These are phyloP conservation scores for Terfezia boudieri DNA, from an alignment of 495 filamentous ascomycete species.

Conservation along the genomic window DNA sequence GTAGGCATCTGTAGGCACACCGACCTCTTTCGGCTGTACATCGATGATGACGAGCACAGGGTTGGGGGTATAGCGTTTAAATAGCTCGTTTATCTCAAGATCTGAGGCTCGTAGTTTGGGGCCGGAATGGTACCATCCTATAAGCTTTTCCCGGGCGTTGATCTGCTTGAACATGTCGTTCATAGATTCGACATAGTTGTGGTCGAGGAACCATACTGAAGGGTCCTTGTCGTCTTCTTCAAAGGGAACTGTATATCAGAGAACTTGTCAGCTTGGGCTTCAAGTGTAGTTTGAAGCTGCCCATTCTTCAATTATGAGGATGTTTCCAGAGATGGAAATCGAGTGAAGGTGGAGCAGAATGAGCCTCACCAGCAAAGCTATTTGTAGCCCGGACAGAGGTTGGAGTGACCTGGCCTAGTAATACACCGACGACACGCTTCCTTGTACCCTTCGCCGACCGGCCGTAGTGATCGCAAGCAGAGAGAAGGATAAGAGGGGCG, in stretches of 20 bases:
- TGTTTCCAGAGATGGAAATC: not conserved
- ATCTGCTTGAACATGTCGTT: constrained; percentile 99
- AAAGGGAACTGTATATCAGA: constrained; percentile 52
- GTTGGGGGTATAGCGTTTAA: constrained; percentile 96
- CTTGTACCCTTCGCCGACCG: constrained; percentile 68
- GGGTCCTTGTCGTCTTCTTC: constrained; percentile 98
- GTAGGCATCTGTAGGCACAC: constrained; percentile 95
- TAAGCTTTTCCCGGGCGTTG: constrained; percentile 94
- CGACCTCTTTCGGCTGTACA: constrained; percentile 93
- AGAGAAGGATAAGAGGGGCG: constrained; percentile 91
- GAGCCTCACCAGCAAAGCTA: constrained; percentile 72
- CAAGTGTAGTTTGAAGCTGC: too few species aligned
- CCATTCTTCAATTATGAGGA: not conserved
- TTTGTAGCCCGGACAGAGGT: constrained; percentile 93
- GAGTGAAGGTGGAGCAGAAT: not conserved
- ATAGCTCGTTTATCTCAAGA: constrained; percentile 97
- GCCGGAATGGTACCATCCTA: constrained; percentile 98
- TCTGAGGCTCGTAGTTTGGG: constrained; percentile 93
- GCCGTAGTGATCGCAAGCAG: constrained; percentile 95
- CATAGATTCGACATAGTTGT: constrained; percentile 99
- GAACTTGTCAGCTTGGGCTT: constrained; percentile 1
- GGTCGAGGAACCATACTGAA: constrained; percentile 95
- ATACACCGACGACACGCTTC: constrained; percentile 89
- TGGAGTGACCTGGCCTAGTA: constrained; percentile 87
- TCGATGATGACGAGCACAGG: constrained; percentile 94